Base-by-base conservation (phyloP, 768 basidiomycete species). In the Russula earlei region DNA sequence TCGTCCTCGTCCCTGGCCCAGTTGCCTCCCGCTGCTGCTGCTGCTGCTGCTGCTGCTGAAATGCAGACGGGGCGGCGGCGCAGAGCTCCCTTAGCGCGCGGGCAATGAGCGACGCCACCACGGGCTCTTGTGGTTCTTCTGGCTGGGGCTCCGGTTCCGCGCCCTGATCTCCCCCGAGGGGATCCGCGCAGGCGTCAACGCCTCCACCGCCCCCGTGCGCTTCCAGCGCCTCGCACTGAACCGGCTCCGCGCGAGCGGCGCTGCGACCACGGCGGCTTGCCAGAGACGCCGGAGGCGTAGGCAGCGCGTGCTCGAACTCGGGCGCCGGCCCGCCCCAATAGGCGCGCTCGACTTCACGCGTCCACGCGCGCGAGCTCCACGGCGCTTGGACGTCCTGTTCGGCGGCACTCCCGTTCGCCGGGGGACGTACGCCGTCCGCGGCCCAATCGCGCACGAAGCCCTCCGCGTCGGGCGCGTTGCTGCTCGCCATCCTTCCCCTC, bases 281-380 rank as follows among this genome's bases (percentile, higher is more conserved):
- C 5, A 10, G 29, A 31, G 29, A 31, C 29, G 29, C 29, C 34
- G 34, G 15, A 29, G 79, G 77, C 4, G 76, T 77, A 2, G 73
- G 73, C 44, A 74, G 60, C 51, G 67, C 42, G 17, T 9, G 17
- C 14, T 50, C 29, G 36, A 25, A 61, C 54, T 67, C 54, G 27
- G 57, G 57, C n/a, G 58, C 49, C 5, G 27, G 22, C 5, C 52
- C 70, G 54, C 71, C 68, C 93, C 93, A 95, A 67, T 96, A 97
- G 44, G 82, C 77, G 55, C 75, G 78, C 68, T 96, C 94, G 33
- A 94, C 91, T 61, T 73, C 77, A 63, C 76, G 75, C 34, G 84
- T 85, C 91, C 91, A 92, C 60, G 83, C 87, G 64, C 80, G 85
- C 63, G 85, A 83, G 2, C 84, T 87, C 91, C 90, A 92, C 64